Conservation (phyloP, 441 rosid genomes). For the Euphorbia celastroides region DNA sequence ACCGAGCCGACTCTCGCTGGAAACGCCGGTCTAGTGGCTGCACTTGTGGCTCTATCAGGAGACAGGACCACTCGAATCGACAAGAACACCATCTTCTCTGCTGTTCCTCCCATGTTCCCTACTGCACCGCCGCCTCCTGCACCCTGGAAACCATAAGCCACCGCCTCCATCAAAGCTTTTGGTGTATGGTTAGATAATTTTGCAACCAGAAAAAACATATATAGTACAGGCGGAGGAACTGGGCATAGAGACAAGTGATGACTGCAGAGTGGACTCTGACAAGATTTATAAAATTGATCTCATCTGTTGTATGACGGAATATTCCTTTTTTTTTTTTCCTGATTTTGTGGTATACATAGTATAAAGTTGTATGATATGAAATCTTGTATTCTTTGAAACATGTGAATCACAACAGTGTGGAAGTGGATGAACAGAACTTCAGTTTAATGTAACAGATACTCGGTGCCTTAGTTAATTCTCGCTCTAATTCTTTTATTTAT, state of each 20-base stretch:
- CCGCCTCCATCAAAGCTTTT: not conserved
- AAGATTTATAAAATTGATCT: conserved; percentile 17
- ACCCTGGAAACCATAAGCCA: conserved; percentile 83
- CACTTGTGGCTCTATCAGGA: conserved; percentile 82
- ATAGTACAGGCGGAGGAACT: conserved; percentile 11
- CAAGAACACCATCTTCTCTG: conserved; percentile 86
- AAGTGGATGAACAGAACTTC: conserved; percentile 23
- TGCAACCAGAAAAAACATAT: conserved; percentile 24
- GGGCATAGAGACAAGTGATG: not conserved
- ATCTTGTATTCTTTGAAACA: conserved; percentile 43
- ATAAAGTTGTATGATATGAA: conserved; percentile 30
- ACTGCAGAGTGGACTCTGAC: conserved; percentile 9
- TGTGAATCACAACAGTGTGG: conserved; percentile 21
- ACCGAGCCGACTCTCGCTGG: conserved; percentile 95
- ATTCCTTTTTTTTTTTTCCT: conserved; percentile 21
- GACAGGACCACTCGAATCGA: conserved; percentile 50
- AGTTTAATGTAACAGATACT: conserved; percentile 1
- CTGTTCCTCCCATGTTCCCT: conserved; percentile 88
- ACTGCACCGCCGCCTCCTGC: conserved; percentile 97
- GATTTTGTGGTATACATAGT: conserved; percentile 30
- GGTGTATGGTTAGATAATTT: conserved; percentile 29
- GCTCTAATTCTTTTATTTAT: not conserved
- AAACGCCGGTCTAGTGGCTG: conserved; percentile 87
- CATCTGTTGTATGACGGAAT: conserved; percentile 18
- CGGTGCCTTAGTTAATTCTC: not conserved